Percentiles rank a stretch among this genome's conserved stretches.
Conservation (phyloP, 352 stramenopile species). For the Globisporangium megalacanthum region DNA sequence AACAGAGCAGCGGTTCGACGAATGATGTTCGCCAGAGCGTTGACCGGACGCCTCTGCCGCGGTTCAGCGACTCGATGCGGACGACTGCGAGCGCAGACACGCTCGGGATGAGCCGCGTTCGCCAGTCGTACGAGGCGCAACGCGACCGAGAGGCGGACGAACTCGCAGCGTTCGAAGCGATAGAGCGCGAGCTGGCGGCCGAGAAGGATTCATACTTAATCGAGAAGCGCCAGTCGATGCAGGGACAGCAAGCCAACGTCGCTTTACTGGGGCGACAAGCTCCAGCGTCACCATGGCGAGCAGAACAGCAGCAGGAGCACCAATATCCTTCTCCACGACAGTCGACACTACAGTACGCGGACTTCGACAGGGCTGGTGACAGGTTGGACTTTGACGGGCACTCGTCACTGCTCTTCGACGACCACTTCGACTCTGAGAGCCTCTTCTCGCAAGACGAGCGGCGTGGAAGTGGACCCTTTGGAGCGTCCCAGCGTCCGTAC, state of each 20-base stretch:
- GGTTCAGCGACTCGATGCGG: conserved; percentile 16
- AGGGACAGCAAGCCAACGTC: conserved; percentile 9
- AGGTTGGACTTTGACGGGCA: conserved; percentile 36
- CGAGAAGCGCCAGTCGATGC: conserved; percentile 26
- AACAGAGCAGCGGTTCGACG: neutral
- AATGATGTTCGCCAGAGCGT: neutral
- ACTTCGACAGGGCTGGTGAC: conserved; percentile 9
- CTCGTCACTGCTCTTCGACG: conserved; percentile 40
- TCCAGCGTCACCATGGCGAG: neutral
- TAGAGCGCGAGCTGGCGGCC: conserved; percentile 55
- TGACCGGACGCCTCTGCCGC: neutral
- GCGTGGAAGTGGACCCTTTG: conserved; percentile 20
- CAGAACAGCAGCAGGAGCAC: neutral
- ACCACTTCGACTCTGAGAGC: conserved; percentile 2
- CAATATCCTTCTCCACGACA: neutral
- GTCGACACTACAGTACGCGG: neutral
- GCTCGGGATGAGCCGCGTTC: conserved; percentile 45
- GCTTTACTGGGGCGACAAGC: neutral
- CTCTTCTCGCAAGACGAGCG: conserved; percentile 9
- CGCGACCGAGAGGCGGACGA: conserved; percentile 58
- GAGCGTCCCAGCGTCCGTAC: neutral
- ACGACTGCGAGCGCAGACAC: conserved; percentile 43
- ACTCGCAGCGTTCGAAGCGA: conserved; percentile 74
- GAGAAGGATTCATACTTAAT: conserved; percentile 55
- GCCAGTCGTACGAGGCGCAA: conserved; percentile 51